Base-by-base conservation (phyloP, 1,139 yeast species). In the Geotrichum cucujoidarum region DNA sequence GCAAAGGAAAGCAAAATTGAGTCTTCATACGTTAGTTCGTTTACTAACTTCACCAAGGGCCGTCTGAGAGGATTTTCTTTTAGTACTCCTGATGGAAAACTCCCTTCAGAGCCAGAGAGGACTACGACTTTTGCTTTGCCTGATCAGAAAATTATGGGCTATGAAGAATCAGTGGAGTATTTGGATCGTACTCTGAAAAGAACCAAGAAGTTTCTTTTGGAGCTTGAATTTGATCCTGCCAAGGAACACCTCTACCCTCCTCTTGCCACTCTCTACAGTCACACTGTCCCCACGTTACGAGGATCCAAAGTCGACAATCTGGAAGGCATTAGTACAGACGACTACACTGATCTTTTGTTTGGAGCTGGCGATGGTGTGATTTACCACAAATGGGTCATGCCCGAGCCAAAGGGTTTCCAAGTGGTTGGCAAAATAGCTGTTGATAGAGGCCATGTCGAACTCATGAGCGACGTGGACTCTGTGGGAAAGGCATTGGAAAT, bases 281-380 rank as follows among this genome's bases (percentile, higher is more conserved):
- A 84, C 60, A 73, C 76, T 4, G 84, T 87, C 1, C 96, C 97
- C 0, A 85, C 95, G 0, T 89, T 87, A 1, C 74, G 94, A 47
- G 95, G 90, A 2, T 82, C 87, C 1, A 67, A 79, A 45, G 94
- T 88, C 0, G 65, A 71, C 33, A 75, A 80, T 1, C 60, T 62
- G n/a, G 76, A 80, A 24, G 92, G 80, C 44, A 81, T 89, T 50
- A 73, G 70, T 54, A 74, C 75, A 32, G 95, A 95, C 5, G 77
- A 79, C 54, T 89, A 85, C 65, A 80, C 77, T 55, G 82, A 85
- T 56, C 83, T 87, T 57, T 78, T 76, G 57, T 88, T 86, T 62
- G 95, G 95, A 0, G 89, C 89, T 8, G 97, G 97, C 6, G 97
- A 89, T 61, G 97, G 97, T 30, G 96, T 89, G 14, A 85, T 88